These are phyloP conservation scores for Suillus brevipes DNA, from an alignment of 768 basidiomycete species.

Conservation along the genomic window DNA sequence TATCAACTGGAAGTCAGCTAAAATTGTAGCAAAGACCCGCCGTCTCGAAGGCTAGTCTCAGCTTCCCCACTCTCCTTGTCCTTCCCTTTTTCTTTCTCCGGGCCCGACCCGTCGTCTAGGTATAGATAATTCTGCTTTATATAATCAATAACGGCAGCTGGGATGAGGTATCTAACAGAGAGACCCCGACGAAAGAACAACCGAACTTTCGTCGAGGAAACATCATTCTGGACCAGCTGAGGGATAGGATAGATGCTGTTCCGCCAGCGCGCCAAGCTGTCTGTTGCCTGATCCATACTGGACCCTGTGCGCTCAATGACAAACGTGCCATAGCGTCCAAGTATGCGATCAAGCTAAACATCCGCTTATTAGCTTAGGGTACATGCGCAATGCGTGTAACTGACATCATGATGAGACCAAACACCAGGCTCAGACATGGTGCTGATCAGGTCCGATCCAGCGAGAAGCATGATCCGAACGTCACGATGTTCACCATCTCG, in stretches of 20 bases:
- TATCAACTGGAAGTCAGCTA: neutral
- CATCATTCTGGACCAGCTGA: constrained; percentile 96
- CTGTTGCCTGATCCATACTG: constrained; percentile 82
- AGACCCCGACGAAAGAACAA: constrained; percentile 78
- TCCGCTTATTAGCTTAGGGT: neutral
- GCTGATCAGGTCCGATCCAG: constrained; percentile 96
- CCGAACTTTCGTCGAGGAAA: constrained; percentile 92
- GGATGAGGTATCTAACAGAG: constrained; percentile 87
- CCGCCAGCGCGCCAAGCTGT: constrained; percentile 72
- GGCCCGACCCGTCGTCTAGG: constrained; percentile 52
- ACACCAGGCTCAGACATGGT: constrained; percentile 99
- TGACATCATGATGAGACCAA: constrained; percentile 91
- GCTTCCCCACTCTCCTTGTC: constrained; percentile 28
- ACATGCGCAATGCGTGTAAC: constrained; percentile 32
- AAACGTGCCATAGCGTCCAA: constrained; percentile 91
- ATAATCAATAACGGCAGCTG: constrained; percentile 89
- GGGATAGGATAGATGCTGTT: constrained; percentile 89
- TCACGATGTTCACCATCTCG: constrained; percentile 72
- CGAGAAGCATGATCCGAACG: constrained; percentile 89
- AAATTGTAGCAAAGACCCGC: neutral
- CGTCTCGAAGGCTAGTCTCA: neutral
- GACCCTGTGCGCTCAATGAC: constrained; percentile 96
- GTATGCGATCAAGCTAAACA: constrained; percentile 87
- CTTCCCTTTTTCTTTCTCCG: constrained; percentile 40
- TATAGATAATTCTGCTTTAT: constrained; percentile 85